Conservation (phyloP, 805 yeast genomes). For the Yarrowia osloensis region DNA sequence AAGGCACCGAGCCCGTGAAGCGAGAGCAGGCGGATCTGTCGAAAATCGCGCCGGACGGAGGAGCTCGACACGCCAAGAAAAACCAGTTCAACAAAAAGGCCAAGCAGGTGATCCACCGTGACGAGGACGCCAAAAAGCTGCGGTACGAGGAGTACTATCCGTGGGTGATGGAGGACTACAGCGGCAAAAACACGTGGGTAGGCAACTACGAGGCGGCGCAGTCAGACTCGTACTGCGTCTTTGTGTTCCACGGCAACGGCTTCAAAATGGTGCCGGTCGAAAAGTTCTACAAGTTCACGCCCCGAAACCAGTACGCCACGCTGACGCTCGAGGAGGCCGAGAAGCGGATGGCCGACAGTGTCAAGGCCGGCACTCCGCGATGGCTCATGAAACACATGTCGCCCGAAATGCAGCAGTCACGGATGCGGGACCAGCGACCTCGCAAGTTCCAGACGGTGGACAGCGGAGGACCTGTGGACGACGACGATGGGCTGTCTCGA, state of each 20-base stretch:
- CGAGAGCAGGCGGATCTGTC: conserved; percentile 47
- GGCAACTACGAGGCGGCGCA: conserved; percentile 94
- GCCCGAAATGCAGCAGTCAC: conserved; percentile 53
- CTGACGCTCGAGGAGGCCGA: conserved; percentile 96
- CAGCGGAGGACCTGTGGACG: conserved; percentile 45
- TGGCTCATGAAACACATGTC: conserved; percentile 95
- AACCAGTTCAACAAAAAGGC: conserved; percentile 73
- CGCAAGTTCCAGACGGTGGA: conserved; percentile 53
- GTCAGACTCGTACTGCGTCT: conserved; percentile 79
- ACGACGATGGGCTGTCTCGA: conserved; percentile 43
- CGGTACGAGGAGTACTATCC: conserved; percentile 97
- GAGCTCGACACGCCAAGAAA: conserved; percentile 68
- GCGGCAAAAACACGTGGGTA: conserved; percentile 90
- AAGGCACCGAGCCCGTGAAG: conserved; percentile 31
- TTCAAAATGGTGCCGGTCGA: conserved; percentile 95
- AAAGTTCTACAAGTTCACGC: conserved; percentile 89
- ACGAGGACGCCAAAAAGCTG: conserved; percentile 78
- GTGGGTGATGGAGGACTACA: conserved; percentile 97
- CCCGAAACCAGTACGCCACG: conserved; percentile 90
- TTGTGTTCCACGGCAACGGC: conserved; percentile 82
- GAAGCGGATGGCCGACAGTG: conserved; percentile 71
- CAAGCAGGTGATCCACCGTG: conserved; percentile 75
- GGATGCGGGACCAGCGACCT: conserved; percentile 49
- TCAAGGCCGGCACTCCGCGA: conserved; percentile 74
- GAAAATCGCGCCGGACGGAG: conserved; percentile 86